A percentile compares a stretch with the other conserved stretches of the same genome.
Conservation (phyloP, 441 rosid genomes). For the Capsella rubella region DNA sequence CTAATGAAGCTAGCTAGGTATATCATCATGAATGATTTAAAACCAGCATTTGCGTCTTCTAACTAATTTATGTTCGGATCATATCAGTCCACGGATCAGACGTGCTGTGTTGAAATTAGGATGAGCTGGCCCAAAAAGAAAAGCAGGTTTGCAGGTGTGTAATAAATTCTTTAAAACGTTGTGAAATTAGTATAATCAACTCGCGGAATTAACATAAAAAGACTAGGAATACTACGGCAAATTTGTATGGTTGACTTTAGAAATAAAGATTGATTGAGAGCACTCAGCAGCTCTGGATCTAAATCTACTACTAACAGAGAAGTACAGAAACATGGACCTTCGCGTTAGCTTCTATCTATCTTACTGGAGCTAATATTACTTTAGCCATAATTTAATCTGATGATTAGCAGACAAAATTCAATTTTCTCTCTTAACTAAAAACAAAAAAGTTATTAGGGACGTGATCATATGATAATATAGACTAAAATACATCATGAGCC, state of each 20-base stretch:
- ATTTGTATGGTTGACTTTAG: conserved; percentile 5
- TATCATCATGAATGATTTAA: not conserved
- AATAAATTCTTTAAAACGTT: conserved; percentile 3
- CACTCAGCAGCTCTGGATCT: not conserved
- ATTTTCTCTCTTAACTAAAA: not conserved
- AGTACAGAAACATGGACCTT: conserved; percentile 22
- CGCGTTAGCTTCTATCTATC: conserved; percentile 29
- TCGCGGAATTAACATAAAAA: no score
- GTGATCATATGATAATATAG: not conserved
- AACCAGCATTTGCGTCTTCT: no score
- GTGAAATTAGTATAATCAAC: not conserved
- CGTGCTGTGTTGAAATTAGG: not conserved
- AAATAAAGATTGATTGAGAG: not conserved
- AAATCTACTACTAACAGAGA: conserved; percentile 9
- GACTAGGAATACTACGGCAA: not conserved
- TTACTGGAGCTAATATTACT: not conserved
- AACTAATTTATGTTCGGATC: not conserved
- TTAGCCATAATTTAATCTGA: not conserved
- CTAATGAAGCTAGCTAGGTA: not conserved
- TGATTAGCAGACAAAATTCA: not conserved
- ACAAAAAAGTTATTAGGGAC: no score
- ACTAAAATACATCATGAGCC: no score
- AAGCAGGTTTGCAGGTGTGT: conserved; percentile 1
- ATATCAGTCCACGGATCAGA: conserved; percentile 15
- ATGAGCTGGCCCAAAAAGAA: conserved; percentile 17